Conservation (phyloP, 768 basidiomycete genomes). For the Piloderma croceum region DNA sequence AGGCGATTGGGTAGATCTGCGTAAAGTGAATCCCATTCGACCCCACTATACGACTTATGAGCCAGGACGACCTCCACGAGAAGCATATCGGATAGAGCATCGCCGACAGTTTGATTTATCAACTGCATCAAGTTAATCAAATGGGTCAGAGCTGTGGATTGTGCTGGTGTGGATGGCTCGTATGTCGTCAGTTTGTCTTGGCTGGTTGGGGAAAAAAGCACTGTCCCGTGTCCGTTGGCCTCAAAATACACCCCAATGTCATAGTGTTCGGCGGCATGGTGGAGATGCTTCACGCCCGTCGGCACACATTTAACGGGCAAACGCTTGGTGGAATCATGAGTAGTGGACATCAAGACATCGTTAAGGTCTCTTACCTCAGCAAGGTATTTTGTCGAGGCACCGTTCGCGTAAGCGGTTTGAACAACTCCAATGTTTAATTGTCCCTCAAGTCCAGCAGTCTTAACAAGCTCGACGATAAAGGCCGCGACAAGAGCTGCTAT, state of each 20-base stretch:
- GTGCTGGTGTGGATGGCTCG: constrained; percentile 76
- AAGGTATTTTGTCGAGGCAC: constrained; percentile 91
- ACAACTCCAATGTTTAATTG: constrained; percentile 87
- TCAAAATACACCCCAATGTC: constrained; percentile 99
- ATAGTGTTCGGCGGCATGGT: constrained; percentile 93
- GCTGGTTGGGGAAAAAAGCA: constrained; percentile 81
- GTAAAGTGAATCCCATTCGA: constrained; percentile 92
- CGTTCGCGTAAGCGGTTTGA: constrained; percentile 98
- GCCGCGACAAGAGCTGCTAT: constrained; percentile 91
- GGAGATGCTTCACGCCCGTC: constrained; percentile 96
- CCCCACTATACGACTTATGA: constrained; percentile 76
- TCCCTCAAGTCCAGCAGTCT: constrained; percentile 73
- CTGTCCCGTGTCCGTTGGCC: constrained; percentile 98
- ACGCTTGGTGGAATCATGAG: too few relatives aligned
- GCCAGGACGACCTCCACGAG: constrained; percentile 90
- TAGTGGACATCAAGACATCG: too few relatives aligned
- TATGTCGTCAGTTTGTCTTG: constrained; percentile 54
- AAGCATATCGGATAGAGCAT: constrained; percentile 93
- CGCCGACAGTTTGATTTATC: constrained; percentile 98
- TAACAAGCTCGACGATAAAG: constrained; percentile 88
- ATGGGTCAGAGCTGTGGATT: constrained; percentile 73
- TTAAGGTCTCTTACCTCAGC: constrained; percentile 70
- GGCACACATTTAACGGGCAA: constrained; percentile 92
- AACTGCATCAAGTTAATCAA: constrained; percentile 73
- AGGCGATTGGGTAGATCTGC: constrained; percentile 91